Base-by-base conservation (phyloP, 2,329 filamentous ascomycete species). In the Paecilomyces formosus region DNA sequence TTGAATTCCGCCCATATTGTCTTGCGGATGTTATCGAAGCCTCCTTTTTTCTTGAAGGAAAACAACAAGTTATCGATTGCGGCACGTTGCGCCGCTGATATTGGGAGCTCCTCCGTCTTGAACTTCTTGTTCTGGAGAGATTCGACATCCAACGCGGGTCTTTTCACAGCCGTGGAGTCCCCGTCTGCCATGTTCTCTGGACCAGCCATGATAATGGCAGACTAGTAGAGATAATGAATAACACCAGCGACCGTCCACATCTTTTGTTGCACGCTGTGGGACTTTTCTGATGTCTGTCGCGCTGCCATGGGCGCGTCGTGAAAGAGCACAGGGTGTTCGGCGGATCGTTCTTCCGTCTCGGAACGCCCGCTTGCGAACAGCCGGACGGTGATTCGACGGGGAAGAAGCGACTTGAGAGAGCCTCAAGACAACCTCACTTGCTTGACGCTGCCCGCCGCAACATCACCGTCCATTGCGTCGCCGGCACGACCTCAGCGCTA, bases 21-120 rank as follows among this genome's bases (percentile, higher is more conserved):
- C 70, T 86, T 87, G 59, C 85, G 81, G 57, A 87, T 73, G 55
- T 74, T 76, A 68, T 88, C 85, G 65, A 86, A 88, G 58, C 84
- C 83, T 62, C 85, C 85, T 70, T 85, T 86, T 72, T 87, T 87
- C 72, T 86, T 86, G 70, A 86, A 86, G 0, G 82, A 82, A 67
- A 85, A 80, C 18, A 86, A 76, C 52, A 88, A 77, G 63, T 78
- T 78, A 68, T 87, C 84, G 57, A 88, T 85, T 24, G 80, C 79
- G 6, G 79, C 75, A 61, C 83, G 81, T 68, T 87, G 84, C 35
- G 79, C 72, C 57, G 82, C 78, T 24, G 81, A 80, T 31, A 87
- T 75, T 2, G 85, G 85, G 26, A 88, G 76, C 62, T 88, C 85
- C 3, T 82, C 81, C 26, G 82, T 75, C 68, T 84, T 85, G 67